Base-by-base conservation (phyloP, 305 asterid species). In the Caryopteris hybrid region DNA sequence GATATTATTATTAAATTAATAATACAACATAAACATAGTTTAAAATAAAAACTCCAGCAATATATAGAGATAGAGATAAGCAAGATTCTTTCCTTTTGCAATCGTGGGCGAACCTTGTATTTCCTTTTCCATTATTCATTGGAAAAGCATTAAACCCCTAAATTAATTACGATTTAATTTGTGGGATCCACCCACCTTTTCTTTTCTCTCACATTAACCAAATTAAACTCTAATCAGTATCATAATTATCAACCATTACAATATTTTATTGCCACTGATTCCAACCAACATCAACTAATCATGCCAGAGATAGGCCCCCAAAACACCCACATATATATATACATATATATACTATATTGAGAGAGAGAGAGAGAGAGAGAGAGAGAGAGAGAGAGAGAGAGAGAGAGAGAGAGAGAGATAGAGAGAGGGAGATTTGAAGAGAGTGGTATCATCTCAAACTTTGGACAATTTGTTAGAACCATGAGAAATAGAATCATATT, bases 401-500 rank as follows among this genome's bases (percentile, higher is more conserved):
- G n/a, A n/a, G n/a, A n/a, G n/a, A n/a, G n/a, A n/a, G n/a, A n/a
- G n/a, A n/a, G n/a, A n/a, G n/a, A n/a, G n/a, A n/a, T n/a, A n/a
- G n/a, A n/a, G n/a, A n/a, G n/a, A n/a, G n/a, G n/a, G n/a, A n/a
- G n/a, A n/a, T n/a, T n/a, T n/a, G n/a, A n/a, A n/a, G 16, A 13
- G 8, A 57, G 57, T 63, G 83, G 22, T 42, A 57, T 81, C 78
- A 69, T 64, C 71, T 78, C 81, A 76, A 70, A 53, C 66, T 81
- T 79, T 12, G 81, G 79, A 79, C 53, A 70, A 71, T 71, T 77
- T 39, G 65, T 78, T 64, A 38, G 75, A 72, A 64, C 84, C 83
- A 81, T 62, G 33, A 54, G 74, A 79, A 55, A 70, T 23, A 57
- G 87, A 73, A 84, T 81, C 86, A 23, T 25, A 79, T 79, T 79